Evolutionary conservation across 129 eudicot genomes (phyloP).

Genomic region (Oenanthe sinensis): DNA sequence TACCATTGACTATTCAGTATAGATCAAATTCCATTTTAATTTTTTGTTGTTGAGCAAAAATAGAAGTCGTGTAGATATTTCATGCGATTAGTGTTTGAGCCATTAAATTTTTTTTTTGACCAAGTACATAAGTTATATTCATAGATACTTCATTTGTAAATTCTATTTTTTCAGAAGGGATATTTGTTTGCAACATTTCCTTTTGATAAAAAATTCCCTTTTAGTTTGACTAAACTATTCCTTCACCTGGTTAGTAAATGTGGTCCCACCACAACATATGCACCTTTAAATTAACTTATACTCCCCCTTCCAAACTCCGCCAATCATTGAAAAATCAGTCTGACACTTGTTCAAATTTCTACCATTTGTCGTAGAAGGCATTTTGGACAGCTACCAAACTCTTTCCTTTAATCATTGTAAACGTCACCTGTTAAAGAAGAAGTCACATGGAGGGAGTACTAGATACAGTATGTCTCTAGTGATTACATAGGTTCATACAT

Average conservation of each 20-base stretch:
- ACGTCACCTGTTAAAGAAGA: not conserved
- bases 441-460: not conserved
- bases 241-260: not conserved
- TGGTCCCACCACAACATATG: not conserved
- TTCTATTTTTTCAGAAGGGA: not conserved
- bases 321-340: not conserved
- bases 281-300: not conserved
- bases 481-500: not conserved
- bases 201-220: not conserved
- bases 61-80: not conserved
- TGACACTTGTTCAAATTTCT: not conserved
- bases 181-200: not conserved
- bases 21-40: not conserved
- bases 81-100: not conserved
- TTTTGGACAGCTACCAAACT: not conserved
- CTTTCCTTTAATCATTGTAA: not conserved
- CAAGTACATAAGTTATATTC: not conserved
- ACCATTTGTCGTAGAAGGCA: not conserved
- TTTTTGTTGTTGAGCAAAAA: constrained; percentile 1
- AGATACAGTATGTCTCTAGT: not conserved
- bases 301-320: not conserved
- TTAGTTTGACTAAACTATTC: not conserved
- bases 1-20: not conserved
- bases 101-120: not conserved
- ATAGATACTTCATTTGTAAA: not conserved